Conservation (phyloP, 2,329 filamentous ascomycete species). For the Rutstroemia sydowiana region DNA sequence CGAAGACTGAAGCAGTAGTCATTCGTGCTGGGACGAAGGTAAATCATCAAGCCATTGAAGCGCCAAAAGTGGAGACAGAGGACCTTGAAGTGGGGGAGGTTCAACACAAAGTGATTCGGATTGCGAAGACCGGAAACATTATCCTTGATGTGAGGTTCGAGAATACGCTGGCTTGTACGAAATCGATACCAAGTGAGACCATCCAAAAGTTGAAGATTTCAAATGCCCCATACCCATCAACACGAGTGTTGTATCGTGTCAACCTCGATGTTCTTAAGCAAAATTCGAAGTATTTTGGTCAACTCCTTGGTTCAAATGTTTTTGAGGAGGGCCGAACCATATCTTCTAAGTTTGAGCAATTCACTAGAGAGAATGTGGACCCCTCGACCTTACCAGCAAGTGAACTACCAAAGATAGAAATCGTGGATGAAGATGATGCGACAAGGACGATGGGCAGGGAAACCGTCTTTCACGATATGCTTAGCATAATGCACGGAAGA, state of each 20-base stretch:
- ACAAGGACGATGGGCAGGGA: slow-evolving; percentile 54
- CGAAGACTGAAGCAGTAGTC: neutral
- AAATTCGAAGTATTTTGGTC: slow-evolving; percentile 63
- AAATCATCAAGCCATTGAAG: neutral
- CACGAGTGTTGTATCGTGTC: slow-evolving; percentile 47
- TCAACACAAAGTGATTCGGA: slow-evolving; percentile 35
- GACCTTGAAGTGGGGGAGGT: slow-evolving; percentile 20
- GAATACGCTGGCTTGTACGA: slow-evolving; percentile 44
- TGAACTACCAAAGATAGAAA: slow-evolving; percentile 55
- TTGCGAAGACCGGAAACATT: slow-evolving; percentile 54
- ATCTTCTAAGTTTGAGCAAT: slow-evolving; percentile 40
- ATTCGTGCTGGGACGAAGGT: neutral
- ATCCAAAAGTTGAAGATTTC: slow-evolving; percentile 34
- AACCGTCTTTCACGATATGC: slow-evolving; percentile 57
- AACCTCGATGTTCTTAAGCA: slow-evolving; percentile 47
- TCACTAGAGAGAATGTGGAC: slow-evolving; percentile 39
- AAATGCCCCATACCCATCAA: slow-evolving; percentile 21
- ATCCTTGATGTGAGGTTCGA: slow-evolving; percentile 61
- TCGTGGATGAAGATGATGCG: slow-evolving; percentile 62
- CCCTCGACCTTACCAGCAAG: slow-evolving; percentile 41
- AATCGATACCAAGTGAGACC: slow-evolving; percentile 40
- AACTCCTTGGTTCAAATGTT: slow-evolving; percentile 51
- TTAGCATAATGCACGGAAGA: slow-evolving; percentile 56
- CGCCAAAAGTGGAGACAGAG: slow-evolving; percentile 3
- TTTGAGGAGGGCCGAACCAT: slow-evolving; percentile 58